phyloP scores from a whole-genome alignment of 2,329 filamentous ascomycete genomes.

The Cryphonectria carpinicola region DNA sequence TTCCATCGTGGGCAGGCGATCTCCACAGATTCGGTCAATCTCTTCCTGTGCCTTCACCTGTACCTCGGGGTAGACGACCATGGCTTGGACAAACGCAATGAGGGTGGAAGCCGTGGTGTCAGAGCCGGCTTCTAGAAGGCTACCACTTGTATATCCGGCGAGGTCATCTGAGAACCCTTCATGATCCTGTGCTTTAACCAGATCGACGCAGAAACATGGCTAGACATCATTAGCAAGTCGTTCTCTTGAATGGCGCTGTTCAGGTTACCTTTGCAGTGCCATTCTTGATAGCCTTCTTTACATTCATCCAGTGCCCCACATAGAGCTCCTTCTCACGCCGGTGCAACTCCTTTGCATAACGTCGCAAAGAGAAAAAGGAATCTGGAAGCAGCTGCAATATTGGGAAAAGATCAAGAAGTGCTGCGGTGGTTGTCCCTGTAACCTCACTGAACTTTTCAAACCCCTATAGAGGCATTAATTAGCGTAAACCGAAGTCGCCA shows the following conservation, averaged over 20 bases:
- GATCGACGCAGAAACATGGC: conserved; percentile 37
- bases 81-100: conserved; percentile 50
- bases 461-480: neutral
- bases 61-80: conserved; percentile 47
- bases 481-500: neutral
- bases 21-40: conserved; percentile 47
- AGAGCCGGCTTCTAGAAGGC: conserved; percentile 45
- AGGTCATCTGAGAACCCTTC: conserved; percentile 37
- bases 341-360: conserved; percentile 47
- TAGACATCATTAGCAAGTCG: conserved; percentile 15
- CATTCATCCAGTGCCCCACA: conserved; percentile 45
- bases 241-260: neutral
- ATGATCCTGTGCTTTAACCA: conserved; percentile 32
- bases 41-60: conserved; percentile 46
- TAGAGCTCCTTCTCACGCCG: conserved; percentile 47
- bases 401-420: conserved; percentile 51
- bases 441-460: conserved; percentile 31
- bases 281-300: conserved; percentile 40
- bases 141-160: conserved; percentile 40
- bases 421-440: conserved; percentile 45
- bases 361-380: conserved; percentile 42
- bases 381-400: conserved; percentile 50
- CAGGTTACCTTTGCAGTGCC: conserved; percentile 33
- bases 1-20: conserved; percentile 44
- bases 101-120: conserved; percentile 50